Percentiles rank a stretch among this genome's conserved stretches.
Evolutionary conservation across 2,329 filamentous ascomycete species (phyloP).

Genomic region (Aspergillus udagawae): DNA sequence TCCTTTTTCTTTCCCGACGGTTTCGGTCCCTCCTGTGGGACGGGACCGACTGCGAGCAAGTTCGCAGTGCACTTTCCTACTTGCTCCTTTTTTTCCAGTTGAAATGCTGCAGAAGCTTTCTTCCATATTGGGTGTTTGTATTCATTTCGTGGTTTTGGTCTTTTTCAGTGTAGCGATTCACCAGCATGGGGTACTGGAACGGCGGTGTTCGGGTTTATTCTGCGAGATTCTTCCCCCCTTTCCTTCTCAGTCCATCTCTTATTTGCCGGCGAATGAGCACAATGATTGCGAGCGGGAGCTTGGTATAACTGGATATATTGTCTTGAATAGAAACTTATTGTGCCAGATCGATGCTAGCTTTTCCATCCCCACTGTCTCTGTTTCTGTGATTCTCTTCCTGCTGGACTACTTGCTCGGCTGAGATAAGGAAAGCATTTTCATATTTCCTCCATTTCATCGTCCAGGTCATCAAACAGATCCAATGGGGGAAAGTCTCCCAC

Average conservation of each 20-base stretch:
- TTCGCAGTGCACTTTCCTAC: neutral
- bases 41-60: neutral
- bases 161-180: neutral
- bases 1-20: neutral
- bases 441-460: conserved; percentile 55
- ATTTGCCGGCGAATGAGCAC: conserved; percentile 1
- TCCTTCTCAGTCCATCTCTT: neutral
- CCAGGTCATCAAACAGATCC: conserved; percentile 50
- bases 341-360: neutral
- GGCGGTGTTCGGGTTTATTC: conserved; percentile 1
- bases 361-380: neutral
- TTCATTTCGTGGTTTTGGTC: neutral
- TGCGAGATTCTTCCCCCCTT: conserved; percentile 1
- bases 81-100: neutral
- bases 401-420: neutral
- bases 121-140: conserved; percentile 2
- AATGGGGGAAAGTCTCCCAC: conserved; percentile 56
- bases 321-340: conserved; percentile 1
- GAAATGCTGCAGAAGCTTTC: neutral
- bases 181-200: neutral
- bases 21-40: neutral
- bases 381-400: neutral
- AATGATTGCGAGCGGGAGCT: conserved; percentile 1
- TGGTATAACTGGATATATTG: neutral
- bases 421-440: conserved; percentile 16